Percentiles rank a stretch among this genome's conserved stretches.
phyloP scores from a whole-genome alignment of 495 filamentous ascomycete species.

The Aspergillus bertholletiae region DNA sequence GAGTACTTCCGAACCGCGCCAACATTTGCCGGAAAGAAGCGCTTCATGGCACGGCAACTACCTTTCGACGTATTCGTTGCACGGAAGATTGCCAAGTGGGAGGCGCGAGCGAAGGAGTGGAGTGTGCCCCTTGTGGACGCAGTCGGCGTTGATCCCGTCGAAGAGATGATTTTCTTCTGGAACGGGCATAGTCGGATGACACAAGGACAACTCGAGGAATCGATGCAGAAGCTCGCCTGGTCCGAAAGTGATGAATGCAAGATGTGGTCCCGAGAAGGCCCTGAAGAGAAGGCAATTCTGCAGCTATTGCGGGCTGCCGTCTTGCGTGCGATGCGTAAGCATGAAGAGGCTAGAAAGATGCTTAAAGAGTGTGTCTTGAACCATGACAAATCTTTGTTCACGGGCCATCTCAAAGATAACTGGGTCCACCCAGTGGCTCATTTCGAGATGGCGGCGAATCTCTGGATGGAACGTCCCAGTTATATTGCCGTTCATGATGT shows the following conservation, averaged over 20 bases:
- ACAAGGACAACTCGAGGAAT: slow-evolving; percentile 57
- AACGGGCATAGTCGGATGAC: slow-evolving; percentile 76
- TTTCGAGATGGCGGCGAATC: slow-evolving; percentile 83
- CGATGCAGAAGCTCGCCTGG: slow-evolving; percentile 64
- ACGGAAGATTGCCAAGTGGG: slow-evolving; percentile 88
- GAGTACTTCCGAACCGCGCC: slow-evolving; percentile 70
- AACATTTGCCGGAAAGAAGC: slow-evolving; percentile 75
- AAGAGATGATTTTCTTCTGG: slow-evolving; percentile 98
- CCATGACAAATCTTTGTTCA: slow-evolving; percentile 67
- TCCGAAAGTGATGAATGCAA: slow-evolving; percentile 52
- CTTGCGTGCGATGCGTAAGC: slow-evolving; percentile 56
- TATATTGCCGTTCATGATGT: slow-evolving; percentile 31
- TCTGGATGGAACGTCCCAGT: slow-evolving; percentile 64
- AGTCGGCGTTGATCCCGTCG: slow-evolving; percentile 74
- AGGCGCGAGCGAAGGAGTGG: slow-evolving; percentile 67
- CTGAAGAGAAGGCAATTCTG: slow-evolving; percentile 72
- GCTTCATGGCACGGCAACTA: slow-evolving; percentile 82
- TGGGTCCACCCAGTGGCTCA: slow-evolving; percentile 77
- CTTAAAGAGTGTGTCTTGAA: slow-evolving; percentile 58
- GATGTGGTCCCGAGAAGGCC: slow-evolving; percentile 53
- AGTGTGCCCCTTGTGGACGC: slow-evolving; percentile 73
- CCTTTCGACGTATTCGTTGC: slow-evolving; percentile 87
- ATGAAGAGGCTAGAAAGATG: slow-evolving; percentile 59
- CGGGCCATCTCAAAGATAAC: slow-evolving; percentile 71
- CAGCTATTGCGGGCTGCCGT: slow-evolving; percentile 65